phyloP scores from a whole-genome alignment of 2,329 filamentous ascomycete genomes.

The Trematosphaeria pertusa region DNA sequence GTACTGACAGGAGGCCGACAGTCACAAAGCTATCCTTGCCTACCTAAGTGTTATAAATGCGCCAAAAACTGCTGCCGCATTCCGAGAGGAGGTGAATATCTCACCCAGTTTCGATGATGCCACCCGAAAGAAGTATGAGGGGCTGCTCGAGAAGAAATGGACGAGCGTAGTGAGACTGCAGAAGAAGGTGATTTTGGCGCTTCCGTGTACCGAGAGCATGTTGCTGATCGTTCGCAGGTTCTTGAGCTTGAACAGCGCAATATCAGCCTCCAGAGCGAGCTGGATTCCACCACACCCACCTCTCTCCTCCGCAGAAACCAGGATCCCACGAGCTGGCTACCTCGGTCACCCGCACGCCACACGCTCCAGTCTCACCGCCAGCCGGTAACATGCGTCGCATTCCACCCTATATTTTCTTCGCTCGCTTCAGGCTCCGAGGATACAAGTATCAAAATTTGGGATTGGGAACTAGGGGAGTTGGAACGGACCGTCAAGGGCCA shows the following conservation, averaged over 20 bases:
- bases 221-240: constrained; percentile 65
- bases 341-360: constrained; percentile 80
- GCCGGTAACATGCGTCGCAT: constrained; percentile 85
- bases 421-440: constrained; percentile 91
- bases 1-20: constrained; percentile 48
- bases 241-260: constrained; percentile 88
- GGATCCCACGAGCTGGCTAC: constrained; percentile 86
- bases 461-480: constrained; percentile 91
- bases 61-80: constrained; percentile 69
- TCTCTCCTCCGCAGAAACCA: constrained; percentile 81
- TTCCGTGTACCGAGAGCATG: background rate
- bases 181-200: constrained; percentile 74
- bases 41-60: constrained; percentile 81
- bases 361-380: constrained; percentile 82
- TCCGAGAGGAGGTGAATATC: constrained; percentile 79
- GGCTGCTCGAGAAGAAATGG: constrained; percentile 97
- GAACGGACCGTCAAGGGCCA: constrained; percentile 92
- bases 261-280: constrained; percentile 75
- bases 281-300: constrained; percentile 81
- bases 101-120: constrained; percentile 76
- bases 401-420: constrained; percentile 90
- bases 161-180: constrained; percentile 92
- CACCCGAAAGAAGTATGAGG: constrained; percentile 93
- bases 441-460: constrained; percentile 95
- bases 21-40: constrained; percentile 92